Evolutionary conservation across 2,329 filamentous ascomycete genomes (phyloP).

Genomic region (Paraphaeosphaeria sporulosa): DNA sequence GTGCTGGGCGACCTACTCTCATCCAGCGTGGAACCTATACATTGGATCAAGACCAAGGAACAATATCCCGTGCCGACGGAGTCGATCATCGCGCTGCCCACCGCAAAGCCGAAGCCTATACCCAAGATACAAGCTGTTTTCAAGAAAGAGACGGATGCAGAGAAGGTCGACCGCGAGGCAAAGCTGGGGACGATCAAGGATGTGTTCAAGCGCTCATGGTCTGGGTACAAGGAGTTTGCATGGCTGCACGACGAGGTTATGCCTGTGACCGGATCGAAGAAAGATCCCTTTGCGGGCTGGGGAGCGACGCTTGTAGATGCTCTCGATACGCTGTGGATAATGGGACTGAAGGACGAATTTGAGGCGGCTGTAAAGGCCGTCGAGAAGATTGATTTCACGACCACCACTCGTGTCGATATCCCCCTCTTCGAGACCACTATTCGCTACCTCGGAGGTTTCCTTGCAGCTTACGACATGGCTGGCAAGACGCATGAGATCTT

Average conservation of each 20-base stretch:
- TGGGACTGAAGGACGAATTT: slow-evolving; percentile 72
- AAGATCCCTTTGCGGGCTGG: slow-evolving; percentile 91
- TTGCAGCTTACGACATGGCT: slow-evolving; percentile 75
- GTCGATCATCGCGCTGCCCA: slow-evolving; percentile 78
- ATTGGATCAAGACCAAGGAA: slow-evolving; percentile 79
- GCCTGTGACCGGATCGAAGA: slow-evolving; percentile 71
- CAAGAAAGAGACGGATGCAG: slow-evolving; percentile 63
- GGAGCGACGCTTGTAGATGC: slow-evolving; percentile 84
- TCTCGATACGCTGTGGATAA: slow-evolving; percentile 76
- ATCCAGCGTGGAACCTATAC: slow-evolving; percentile 51
- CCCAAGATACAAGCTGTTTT: slow-evolving; percentile 81
- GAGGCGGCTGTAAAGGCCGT: slow-evolving; percentile 67
- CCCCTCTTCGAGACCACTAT: slow-evolving; percentile 77
- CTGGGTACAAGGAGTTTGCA: slow-evolving; percentile 78
- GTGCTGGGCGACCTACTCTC: slow-evolving; percentile 17
- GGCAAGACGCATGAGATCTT: slow-evolving; percentile 59
- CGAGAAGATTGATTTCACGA: slow-evolving; percentile 67
- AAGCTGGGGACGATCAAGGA: slow-evolving; percentile 73
- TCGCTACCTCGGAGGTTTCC: slow-evolving; percentile 72
- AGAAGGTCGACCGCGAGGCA: slow-evolving; percentile 64
- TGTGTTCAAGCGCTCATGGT: slow-evolving; percentile 81
- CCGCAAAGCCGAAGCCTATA: slow-evolving; percentile 71
- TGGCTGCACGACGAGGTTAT: slow-evolving; percentile 87
- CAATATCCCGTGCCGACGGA: slow-evolving; percentile 77
- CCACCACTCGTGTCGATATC: slow-evolving; percentile 58